These are phyloP conservation scores for Cryptococcus sp. DNA, from an alignment of 1,284 basidiomycete genomes.

Conservation along the genomic window DNA sequence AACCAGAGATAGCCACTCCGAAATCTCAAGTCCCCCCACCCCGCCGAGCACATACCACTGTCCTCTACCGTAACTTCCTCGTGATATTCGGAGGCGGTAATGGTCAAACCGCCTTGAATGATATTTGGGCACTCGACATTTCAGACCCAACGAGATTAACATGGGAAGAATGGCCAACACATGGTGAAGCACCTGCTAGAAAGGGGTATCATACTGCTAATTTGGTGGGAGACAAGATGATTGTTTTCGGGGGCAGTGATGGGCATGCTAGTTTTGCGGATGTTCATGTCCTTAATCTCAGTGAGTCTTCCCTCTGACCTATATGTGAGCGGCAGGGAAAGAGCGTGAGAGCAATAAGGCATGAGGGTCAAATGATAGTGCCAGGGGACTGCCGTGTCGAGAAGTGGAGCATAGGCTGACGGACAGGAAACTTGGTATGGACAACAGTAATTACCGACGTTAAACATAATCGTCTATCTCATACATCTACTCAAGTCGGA, in stretches of 20 bases:
- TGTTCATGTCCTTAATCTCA: slow-evolving; percentile 78
- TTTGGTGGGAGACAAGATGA: slow-evolving; percentile 66
- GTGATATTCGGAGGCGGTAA: slow-evolving; percentile 91
- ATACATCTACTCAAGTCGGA: slow-evolving; percentile 86
- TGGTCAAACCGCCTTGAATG: slow-evolving; percentile 79
- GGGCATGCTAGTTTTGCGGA: slow-evolving; percentile 68
- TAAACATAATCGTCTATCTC: slow-evolving; percentile 69
- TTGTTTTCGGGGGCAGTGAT: slow-evolving; percentile 50
- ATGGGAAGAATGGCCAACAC: slow-evolving; percentile 53
- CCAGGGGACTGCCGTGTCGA: not conserved
- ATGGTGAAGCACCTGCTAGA: slow-evolving; percentile 51
- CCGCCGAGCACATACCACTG: slow-evolving; percentile 80
- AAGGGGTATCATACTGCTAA: slow-evolving; percentile 90
- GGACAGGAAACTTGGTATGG: slow-evolving; percentile 66
- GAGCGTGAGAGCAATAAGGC: too few relatives aligned
- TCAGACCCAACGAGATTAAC: slow-evolving; percentile 38
- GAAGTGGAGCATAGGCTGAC: too few relatives aligned
- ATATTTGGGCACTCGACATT: slow-evolving; percentile 79
- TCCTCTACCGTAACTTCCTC: slow-evolving; percentile 66
- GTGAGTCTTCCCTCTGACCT: slow-evolving; percentile 51
- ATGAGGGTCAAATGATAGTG: not conserved
- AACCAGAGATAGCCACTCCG: slow-evolving; percentile 36
- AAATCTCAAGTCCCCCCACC: slow-evolving; percentile 55
- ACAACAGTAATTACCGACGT: slow-evolving; percentile 57
- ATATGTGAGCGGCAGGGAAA: too few relatives aligned